Evolutionary conservation across 1,284 basidiomycete genomes (phyloP).

Genomic region (Austroboletus olivaceoglutinosus): DNA sequence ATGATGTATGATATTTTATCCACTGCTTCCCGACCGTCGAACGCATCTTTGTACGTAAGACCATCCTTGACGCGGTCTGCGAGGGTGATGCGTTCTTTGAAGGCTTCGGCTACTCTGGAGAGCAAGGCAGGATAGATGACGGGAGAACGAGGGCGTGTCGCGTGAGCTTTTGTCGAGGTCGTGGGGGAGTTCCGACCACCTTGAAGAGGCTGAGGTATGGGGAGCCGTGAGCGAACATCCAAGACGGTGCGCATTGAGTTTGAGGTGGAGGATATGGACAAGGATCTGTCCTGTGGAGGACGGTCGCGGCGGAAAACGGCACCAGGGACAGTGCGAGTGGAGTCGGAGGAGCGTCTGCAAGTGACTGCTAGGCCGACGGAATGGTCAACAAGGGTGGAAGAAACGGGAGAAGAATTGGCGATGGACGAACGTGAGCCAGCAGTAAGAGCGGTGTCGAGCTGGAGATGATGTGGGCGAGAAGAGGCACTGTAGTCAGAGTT

Average conservation of each 20-base stretch:
- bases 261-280: conserved; percentile 71
- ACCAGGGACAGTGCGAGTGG: conserved; percentile 47
- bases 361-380: conserved; percentile 27
- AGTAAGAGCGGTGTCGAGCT: conserved; percentile 46
- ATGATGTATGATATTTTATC: conserved; percentile 97
- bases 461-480: conserved; percentile 45
- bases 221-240: conserved; percentile 40
- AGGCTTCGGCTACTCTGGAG: conserved; percentile 92
- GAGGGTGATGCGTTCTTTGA: conserved; percentile 78
- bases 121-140: conserved; percentile 93
- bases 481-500: conserved; percentile 23
- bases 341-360: conserved; percentile 55
- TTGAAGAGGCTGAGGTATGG: conserved; percentile 33
- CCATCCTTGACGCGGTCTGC: conserved; percentile 90
- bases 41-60: conserved; percentile 93
- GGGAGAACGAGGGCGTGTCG: conserved; percentile 50
- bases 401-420: conserved; percentile 51
- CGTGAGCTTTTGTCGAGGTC: conserved; percentile 37
- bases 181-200: conserved; percentile 51
- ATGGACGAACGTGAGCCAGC: conserved; percentile 38
- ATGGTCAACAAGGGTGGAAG: conserved; percentile 50
- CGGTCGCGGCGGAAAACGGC: conserved; percentile 53
- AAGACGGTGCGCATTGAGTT: conserved; percentile 39
- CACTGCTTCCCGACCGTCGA: conserved; percentile 96
- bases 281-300: conserved; percentile 60